Evolutionary conservation across 2,329 filamentous ascomycete genomes (phyloP).

Genomic region (Pseudopyrenochaeta lycopersici): DNA sequence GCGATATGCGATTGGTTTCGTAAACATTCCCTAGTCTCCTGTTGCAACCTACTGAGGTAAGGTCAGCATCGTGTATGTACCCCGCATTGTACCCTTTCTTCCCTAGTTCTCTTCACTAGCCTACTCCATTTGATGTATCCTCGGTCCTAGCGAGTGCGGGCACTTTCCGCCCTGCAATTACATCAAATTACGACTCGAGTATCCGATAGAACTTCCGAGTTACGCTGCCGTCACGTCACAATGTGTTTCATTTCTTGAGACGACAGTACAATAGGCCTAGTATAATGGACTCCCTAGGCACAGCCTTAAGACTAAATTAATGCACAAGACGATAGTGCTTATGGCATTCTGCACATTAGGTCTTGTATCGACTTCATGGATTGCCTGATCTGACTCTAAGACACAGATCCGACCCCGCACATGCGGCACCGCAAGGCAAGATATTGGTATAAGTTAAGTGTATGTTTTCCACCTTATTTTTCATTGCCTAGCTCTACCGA

Average conservation of each 20-base stretch:
- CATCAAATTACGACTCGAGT: background rate
- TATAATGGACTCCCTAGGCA: background rate
- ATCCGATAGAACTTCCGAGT: slow-evolving; percentile 3
- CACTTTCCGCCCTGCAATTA: background rate
- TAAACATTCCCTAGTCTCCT: background rate
- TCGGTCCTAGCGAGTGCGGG: background rate
- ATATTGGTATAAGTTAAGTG: background rate
- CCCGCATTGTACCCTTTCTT: slow-evolving; percentile 4
- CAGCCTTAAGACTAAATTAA: background rate
- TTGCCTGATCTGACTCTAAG: background rate
- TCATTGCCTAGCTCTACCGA: background rate
- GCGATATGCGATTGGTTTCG: background rate
- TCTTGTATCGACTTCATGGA: too few relatives aligned
- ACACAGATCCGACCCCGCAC: slow-evolving; percentile 2
- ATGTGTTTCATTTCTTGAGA: background rate
- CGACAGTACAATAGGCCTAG: background rate
- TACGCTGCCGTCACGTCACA: slow-evolving; percentile 1
- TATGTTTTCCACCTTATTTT: background rate
- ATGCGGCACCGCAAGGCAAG: background rate
- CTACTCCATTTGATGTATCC: background rate
- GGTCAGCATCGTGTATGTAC: background rate
- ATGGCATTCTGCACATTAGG: background rate
- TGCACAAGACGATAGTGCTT: background rate
- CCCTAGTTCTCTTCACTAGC: background rate
- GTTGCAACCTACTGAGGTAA: background rate